Base-by-base conservation (phyloP, 1,139 yeast species). In the Sugiyamaella castrensis region DNA sequence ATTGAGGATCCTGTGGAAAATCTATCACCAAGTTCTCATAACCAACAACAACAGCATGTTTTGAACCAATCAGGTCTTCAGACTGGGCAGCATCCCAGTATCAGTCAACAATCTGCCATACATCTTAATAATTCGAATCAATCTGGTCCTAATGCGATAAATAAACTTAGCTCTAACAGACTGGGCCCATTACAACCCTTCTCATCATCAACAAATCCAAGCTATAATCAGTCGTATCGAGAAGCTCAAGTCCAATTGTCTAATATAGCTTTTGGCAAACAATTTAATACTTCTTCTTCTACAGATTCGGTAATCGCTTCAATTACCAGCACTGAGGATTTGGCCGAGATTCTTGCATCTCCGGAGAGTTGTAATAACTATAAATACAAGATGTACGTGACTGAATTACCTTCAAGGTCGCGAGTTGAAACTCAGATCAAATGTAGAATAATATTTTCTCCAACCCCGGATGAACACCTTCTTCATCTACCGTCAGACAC, bases 371-470 rank as follows among this genome's bases (percentile, higher is more conserved):
- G 40, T 16, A 41, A 43, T 24, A 13, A 36, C 13, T 43, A 43
- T 50, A 88, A 87, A 8, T 85, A 80, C 66, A 71, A 75, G 47
- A 62, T 91, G 52, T 68, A 70, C 29, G 71, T 89, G 1, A 70
- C 75, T 10, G 84, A 82, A 48, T 70, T 91, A 44, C 97, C 97
- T 1, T 69, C 77, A 9, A 81, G 81, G 58, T 87, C 96, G 8
- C 78, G 98, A 57, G 98, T 92, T 5, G 98, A 92, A 68, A 92
- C 97, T 16, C 98, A 92, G 70, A 87, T 91, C 64, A 91, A 88
- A 65, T 72, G 92, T 50, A 75, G 79, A 45, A 69, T 92, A 29
- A 68, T 78, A 7, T 71, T 88, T 43, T 74, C 80, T 31, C 96
- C 95, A 1, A 78, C 87, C 9, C 94, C 95, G 4, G 75, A 77